phyloP scores from a whole-genome alignment of 1,284 basidiomycete species.

The Hypsizygus ulmarius region DNA sequence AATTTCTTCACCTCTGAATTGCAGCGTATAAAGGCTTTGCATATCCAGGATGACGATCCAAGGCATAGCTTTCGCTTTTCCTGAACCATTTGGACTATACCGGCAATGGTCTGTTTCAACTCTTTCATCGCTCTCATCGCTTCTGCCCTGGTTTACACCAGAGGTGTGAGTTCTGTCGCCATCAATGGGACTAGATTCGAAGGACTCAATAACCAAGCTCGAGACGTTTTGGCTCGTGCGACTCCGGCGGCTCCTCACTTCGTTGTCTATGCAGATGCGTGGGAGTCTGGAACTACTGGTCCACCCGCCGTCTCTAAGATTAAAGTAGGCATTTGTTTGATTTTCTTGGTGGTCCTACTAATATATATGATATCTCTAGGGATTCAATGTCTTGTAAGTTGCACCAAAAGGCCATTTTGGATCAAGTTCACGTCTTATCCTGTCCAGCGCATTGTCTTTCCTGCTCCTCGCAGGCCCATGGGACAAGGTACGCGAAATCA shows the following conservation, averaged over 20 bases:
- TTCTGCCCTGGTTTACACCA: conserved; percentile 17
- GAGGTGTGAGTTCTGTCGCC: conserved; percentile 16
- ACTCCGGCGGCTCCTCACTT: conserved; percentile 47
- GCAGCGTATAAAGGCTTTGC: too few relatives aligned
- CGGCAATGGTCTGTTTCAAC: conserved; percentile 19
- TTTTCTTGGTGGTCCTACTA: not conserved
- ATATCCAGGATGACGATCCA: not conserved
- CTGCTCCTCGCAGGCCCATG: conserved; percentile 47
- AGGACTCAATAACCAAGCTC: conserved; percentile 31
- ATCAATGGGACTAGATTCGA: conserved; percentile 23
- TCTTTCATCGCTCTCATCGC: conserved; percentile 13
- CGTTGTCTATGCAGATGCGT: conserved; percentile 48
- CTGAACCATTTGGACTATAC: not conserved
- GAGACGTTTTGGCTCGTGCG: conserved; percentile 39
- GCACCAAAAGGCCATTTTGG: not conserved
- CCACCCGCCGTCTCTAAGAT: conserved; percentile 43
- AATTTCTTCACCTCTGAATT: too few relatives aligned
- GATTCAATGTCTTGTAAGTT: conserved; percentile 35
- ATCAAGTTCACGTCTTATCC: not conserved
- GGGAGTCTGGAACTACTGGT: conserved; percentile 37
- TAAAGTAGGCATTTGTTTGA: conserved; percentile 27
- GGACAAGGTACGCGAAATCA: conserved; percentile 38
- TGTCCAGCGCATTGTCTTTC: conserved; percentile 46
- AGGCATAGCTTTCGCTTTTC: not conserved
- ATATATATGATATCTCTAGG: conserved; percentile 21